Evolutionary conservation across 192 early-diverging fungal species (phyloP).

Genomic region (Thamnidium elegans): DNA sequence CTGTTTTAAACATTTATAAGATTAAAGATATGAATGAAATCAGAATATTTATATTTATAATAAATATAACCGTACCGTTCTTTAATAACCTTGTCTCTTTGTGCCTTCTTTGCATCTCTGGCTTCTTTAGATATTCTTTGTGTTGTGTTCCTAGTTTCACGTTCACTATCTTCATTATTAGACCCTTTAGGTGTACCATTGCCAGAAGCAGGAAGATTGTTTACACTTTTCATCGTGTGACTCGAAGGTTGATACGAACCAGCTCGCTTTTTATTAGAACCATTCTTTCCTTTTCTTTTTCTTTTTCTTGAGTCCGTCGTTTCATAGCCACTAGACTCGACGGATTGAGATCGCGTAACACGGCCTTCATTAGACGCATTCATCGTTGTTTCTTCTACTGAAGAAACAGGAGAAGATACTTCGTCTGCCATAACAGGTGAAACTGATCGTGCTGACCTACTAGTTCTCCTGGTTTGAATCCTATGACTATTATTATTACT

Average conservation of each 20-base stretch:
- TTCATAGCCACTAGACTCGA: constrained; percentile 13
- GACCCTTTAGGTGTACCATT: background rate
- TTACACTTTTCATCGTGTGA: background rate
- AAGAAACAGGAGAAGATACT: constrained; percentile 7
- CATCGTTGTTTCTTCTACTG: constrained; percentile 3
- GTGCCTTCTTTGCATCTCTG: constrained; percentile 28
- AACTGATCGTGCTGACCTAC: constrained; percentile 16
- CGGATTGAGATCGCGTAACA: constrained; percentile 23
- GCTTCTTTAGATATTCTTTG: constrained; percentile 30
- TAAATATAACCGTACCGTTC: constrained; percentile 9
- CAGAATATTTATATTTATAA: too few relatives aligned
- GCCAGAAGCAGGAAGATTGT: constrained; percentile 2
- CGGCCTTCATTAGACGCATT: constrained; percentile 4
- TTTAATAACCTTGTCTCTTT: constrained; percentile 23
- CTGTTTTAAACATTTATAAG: too few relatives aligned
- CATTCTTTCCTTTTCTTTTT: constrained; percentile 7
- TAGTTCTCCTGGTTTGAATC: constrained; percentile 13
- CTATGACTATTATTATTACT: background rate
- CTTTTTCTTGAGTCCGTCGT: constrained; percentile 5
- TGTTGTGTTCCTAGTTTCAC: constrained; percentile 24
- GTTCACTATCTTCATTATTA: constrained; percentile 20
- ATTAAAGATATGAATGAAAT: too few relatives aligned
- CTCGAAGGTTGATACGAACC: constrained; percentile 15
- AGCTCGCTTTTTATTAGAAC: constrained; percentile 14
- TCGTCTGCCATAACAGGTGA: constrained; percentile 17